A percentile compares a stretch with the other conserved stretches of the same genome.
These are phyloP conservation scores for Elaeagnus macrophylla DNA, from an alignment of 306 rosid genomes.

Conservation along the genomic window DNA sequence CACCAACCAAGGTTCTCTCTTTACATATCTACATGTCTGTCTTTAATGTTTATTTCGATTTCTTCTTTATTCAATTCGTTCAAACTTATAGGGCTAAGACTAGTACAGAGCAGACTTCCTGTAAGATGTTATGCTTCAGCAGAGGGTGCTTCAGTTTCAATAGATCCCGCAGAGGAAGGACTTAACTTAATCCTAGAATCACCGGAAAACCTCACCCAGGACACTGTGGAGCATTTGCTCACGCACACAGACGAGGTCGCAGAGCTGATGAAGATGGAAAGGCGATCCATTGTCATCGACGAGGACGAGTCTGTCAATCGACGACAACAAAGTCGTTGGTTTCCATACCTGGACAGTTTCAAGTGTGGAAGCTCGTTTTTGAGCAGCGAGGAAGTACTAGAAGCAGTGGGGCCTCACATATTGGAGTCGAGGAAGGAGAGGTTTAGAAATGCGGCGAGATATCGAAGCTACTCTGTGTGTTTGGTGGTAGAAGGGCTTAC, in stretches of 20 bases:
- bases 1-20: conserved; percentile 12
- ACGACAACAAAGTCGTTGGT: conserved; percentile 34
- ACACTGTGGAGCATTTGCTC: conserved; percentile 53
- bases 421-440: conserved; percentile 56
- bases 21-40: background rate
- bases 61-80: conserved; percentile 1
- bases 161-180: conserved; percentile 18
- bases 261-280: conserved; percentile 72
- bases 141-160: conserved; percentile 19
- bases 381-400: conserved; percentile 52
- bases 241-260: conserved; percentile 39
- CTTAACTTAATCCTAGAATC: conserved; percentile 14
- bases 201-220: conserved; percentile 21
- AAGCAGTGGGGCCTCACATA: conserved; percentile 46
- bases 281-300: too few relatives aligned
- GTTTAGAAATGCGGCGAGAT: conserved; percentile 45
- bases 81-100: conserved; percentile 16
- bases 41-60: background rate
- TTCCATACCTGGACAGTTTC: conserved; percentile 63
- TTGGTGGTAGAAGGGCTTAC: conserved; percentile 82
- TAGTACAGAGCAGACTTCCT: background rate
- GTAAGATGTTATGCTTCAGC: conserved; percentile 33
- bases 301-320: background rate
- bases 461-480: conserved; percentile 76
- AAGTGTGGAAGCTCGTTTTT: conserved; percentile 33